Percentiles rank a stretch among this genome's conserved stretches.
Conservation (phyloP, 306 rosid genomes). For the Neltuma alba region DNA sequence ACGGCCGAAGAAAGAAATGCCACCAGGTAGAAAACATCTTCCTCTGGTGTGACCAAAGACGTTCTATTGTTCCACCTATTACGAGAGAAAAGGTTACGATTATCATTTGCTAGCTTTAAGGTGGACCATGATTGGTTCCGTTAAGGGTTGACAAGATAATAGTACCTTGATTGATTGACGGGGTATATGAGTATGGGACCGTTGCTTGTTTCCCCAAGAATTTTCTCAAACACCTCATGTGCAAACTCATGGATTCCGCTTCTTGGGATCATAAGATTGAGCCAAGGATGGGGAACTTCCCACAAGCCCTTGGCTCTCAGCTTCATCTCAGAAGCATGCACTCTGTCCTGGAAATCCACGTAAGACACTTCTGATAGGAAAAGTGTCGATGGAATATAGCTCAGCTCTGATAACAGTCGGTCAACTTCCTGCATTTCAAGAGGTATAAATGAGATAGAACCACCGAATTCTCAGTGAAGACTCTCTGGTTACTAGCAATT, state of each 20-base stretch:
- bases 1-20: slow-evolving; percentile 80
- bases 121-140: neutral
- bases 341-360: neutral
- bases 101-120: neutral
- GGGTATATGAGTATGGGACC: slow-evolving; percentile 95
- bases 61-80: slow-evolving; percentile 82
- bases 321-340: neutral
- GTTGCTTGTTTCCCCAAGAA: slow-evolving; percentile 66
- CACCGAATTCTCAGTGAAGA: neutral
- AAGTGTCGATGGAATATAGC: neutral
- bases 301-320: neutral
- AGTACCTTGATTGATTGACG: slow-evolving; percentile 76
- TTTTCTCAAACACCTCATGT: slow-evolving; percentile 34
- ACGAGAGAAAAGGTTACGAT: slow-evolving; percentile 2
- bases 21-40: slow-evolving; percentile 81
- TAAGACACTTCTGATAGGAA: neutral
- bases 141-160: slow-evolving; percentile 1
- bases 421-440: neutral
- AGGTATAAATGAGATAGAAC: neutral
- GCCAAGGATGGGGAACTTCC: neutral
- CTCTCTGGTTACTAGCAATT: neutral
- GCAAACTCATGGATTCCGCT: neutral
- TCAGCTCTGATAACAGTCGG: neutral
- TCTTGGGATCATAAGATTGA: neutral
- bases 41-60: slow-evolving; percentile 85